phyloP scores from a whole-genome alignment of 1,139 yeast genomes.

The Pichia sp. region DNA sequence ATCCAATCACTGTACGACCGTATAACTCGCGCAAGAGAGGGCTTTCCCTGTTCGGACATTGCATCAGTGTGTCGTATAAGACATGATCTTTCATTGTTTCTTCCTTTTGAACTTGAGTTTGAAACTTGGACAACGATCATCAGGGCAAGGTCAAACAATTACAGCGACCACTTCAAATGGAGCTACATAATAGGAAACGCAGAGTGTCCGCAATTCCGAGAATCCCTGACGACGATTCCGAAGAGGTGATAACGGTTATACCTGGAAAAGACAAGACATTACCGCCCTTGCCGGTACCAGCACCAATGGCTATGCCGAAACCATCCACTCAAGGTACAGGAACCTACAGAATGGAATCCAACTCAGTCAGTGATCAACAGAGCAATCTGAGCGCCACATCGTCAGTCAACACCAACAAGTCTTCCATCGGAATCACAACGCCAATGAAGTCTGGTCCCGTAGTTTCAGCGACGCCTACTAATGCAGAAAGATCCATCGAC shows the following conservation, averaged over 20 bases:
- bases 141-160: too few relatives aligned
- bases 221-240: slow-evolving; percentile 21
- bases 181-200: not conserved
- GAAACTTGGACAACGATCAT: too few relatives aligned
- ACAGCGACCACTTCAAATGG: too few relatives aligned
- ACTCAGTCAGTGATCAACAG: slow-evolving; percentile 3
- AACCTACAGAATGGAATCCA: not conserved
- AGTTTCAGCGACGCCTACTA: slow-evolving; percentile 7
- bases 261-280: slow-evolving; percentile 12
- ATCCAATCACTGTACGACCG: too few relatives aligned
- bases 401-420: slow-evolving; percentile 2
- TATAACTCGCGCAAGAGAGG: too few relatives aligned
- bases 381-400: slow-evolving; percentile 2
- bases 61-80: too few relatives aligned
- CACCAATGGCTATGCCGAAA: slow-evolving; percentile 1
- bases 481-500: slow-evolving; percentile 7
- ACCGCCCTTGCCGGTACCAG: too few relatives aligned
- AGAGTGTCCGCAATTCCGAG: slow-evolving; percentile 15
- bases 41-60: too few relatives aligned
- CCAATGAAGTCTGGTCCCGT: slow-evolving; percentile 7
- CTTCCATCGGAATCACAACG: slow-evolving; percentile 5
- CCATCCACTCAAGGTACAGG: not conserved
- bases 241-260: slow-evolving; percentile 17
- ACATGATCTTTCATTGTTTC: too few relatives aligned
- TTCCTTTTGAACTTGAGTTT: too few relatives aligned